phyloP scores from a whole-genome alignment of 768 basidiomycete genomes.

The Auricularia sp. region DNA sequence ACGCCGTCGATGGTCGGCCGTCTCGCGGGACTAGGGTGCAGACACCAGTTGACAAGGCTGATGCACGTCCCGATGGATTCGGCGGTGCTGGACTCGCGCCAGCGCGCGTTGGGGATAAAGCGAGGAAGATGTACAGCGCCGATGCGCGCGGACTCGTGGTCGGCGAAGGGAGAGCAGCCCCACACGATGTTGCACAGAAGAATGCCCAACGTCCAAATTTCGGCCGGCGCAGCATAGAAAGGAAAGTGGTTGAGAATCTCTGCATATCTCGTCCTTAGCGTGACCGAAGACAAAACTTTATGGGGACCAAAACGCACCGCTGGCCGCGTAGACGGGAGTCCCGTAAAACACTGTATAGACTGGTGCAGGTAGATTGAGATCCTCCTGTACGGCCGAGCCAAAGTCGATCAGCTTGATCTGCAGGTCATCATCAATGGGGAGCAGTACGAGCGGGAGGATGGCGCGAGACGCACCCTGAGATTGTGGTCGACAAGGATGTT shows the following conservation, averaged over 20 bases:
- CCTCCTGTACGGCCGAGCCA: conserved; percentile 73
- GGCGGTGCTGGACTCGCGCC: conserved; percentile 15
- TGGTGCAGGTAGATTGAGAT: conserved; percentile 51
- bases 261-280: conserved; percentile 60
- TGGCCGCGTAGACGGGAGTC: conserved; percentile 86
- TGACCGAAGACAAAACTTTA: neutral
- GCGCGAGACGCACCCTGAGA: conserved; percentile 32
- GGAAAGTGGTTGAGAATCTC: conserved; percentile 28
- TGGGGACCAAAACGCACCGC: neutral
- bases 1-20: conserved; percentile 79
- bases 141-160: conserved; percentile 65
- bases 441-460: neutral
- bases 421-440: conserved; percentile 4
- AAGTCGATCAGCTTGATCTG: conserved; percentile 95
- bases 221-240: conserved; percentile 39
- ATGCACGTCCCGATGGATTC: conserved; percentile 38
- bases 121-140: conserved; percentile 43
- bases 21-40: conserved; percentile 72
- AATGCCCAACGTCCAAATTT: conserved; percentile 94
- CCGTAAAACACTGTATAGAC: conserved; percentile 79
- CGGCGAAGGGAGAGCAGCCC: conserved; percentile 87
- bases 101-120: conserved; percentile 2
- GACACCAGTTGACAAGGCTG: conserved; percentile 61
- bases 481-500: conserved; percentile 74
- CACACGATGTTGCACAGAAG: conserved; percentile 91